These are phyloP conservation scores for Pseudisothecium myosuroides DNA, from an alignment of 225 moss, liverwort and hornwort species.

Conservation along the genomic window DNA sequence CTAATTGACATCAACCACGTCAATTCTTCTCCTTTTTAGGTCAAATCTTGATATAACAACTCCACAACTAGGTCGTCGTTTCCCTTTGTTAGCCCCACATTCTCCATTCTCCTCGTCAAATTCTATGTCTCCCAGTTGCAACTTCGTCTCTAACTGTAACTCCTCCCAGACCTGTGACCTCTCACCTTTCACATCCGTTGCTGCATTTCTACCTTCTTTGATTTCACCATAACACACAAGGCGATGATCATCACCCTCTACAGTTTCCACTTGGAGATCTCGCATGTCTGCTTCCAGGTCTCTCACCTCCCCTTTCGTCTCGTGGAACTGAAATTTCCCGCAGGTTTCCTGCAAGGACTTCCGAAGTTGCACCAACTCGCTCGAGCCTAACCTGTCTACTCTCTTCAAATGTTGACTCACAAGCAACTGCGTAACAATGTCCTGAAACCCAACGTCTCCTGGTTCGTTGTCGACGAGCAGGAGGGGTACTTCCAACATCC, in stretches of 20 bases:
- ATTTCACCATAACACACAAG: not conserved
- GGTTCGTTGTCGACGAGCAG: not conserved
- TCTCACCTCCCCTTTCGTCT: slow-evolving; percentile 1
- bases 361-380: slow-evolving; percentile 24
- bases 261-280: not conserved
- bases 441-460: not conserved
- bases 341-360: slow-evolving; percentile 6
- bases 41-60: not conserved
- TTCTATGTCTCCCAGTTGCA: not conserved
- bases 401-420: not conserved
- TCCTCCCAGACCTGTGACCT: not conserved
- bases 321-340: not conserved
- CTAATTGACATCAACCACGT: not conserved
- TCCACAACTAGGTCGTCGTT: not conserved
- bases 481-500: not conserved
- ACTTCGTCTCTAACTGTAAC: not conserved
- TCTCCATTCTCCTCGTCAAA: not conserved
- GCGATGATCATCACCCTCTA: not conserved
- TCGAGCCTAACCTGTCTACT: slow-evolving; percentile 4
- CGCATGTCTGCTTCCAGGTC: slow-evolving; percentile 5
- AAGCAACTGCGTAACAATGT: slow-evolving; percentile 8
- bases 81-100: not conserved
- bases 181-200: not conserved
- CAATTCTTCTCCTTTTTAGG: not conserved
- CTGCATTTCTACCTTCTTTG: not conserved